These are phyloP conservation scores for Aspergillus kassunensis DNA, from an alignment of 495 filamentous ascomycete genomes.

Conservation along the genomic window DNA sequence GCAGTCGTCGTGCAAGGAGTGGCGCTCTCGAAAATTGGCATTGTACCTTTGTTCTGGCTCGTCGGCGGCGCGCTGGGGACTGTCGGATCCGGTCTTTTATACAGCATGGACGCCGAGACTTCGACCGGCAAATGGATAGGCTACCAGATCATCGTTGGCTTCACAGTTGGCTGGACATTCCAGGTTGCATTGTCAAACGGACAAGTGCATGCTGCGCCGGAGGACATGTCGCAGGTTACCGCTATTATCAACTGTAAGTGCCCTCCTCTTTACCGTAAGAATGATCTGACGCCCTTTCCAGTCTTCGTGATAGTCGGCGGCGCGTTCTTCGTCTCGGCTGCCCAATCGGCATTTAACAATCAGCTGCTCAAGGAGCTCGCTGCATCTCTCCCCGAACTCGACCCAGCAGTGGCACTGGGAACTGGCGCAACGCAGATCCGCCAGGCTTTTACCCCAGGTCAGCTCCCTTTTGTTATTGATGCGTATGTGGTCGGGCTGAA, in stretches of 20 bases:
- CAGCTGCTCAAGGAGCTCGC: background rate
- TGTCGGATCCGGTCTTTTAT: conserved; percentile 63
- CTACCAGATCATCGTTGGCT: conserved; percentile 1
- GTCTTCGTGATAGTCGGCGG: background rate
- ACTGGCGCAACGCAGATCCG: conserved; percentile 9
- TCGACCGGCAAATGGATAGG: conserved; percentile 44
- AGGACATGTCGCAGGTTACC: background rate
- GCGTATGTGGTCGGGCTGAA: background rate
- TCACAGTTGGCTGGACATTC: background rate
- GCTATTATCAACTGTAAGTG: background rate
- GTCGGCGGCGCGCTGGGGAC: conserved; percentile 46
- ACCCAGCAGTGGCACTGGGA: background rate
- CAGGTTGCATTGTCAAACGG: background rate
- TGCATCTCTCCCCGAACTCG: background rate
- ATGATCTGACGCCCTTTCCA: background rate
- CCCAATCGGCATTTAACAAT: background rate
- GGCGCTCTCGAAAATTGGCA: too few species aligned
- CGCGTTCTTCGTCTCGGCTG: background rate
- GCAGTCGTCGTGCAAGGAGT: too few species aligned
- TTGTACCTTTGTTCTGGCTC: too few species aligned
- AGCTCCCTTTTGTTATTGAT: background rate
- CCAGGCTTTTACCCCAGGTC: background rate
- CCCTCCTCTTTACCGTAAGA: background rate
- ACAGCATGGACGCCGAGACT: conserved; percentile 46
- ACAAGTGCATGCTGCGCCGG: background rate